phyloP scores from a whole-genome alignment of 768 basidiomycete genomes.

The Psilocybe sp. region DNA sequence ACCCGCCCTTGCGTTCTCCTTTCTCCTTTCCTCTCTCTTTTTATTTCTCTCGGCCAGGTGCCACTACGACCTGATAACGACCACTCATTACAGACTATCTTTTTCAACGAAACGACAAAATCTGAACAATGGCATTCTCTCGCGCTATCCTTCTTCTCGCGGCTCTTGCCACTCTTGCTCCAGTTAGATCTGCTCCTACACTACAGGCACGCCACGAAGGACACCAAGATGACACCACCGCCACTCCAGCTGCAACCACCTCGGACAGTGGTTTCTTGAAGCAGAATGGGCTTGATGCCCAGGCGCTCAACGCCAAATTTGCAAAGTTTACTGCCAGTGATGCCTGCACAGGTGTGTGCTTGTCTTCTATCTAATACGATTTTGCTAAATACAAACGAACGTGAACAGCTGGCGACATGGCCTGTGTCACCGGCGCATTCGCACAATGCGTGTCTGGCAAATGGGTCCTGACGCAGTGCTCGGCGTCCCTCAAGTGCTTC shows the following conservation, averaged over 20 bases:
- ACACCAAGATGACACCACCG: background rate
- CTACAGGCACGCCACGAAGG: conserved; percentile 21
- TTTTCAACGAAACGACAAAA: conserved; percentile 15
- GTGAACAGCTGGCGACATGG: conserved; percentile 30
- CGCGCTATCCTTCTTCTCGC: conserved; percentile 14
- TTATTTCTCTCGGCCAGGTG: conserved; percentile 20
- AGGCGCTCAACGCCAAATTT: conserved; percentile 49
- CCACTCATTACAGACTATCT: conserved; percentile 12
- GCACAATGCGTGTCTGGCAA: conserved; percentile 42
- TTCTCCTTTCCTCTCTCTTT: conserved; percentile 6
- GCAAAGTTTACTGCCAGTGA: conserved; percentile 37
- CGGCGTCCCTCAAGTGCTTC: conserved; percentile 34
- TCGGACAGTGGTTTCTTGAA: conserved; percentile 23
- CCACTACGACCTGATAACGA: conserved; percentile 18
- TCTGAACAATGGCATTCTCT: conserved; percentile 12
- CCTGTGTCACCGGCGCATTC: conserved; percentile 38
- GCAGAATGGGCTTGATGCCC: conserved; percentile 49
- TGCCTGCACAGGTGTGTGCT: conserved; percentile 42
- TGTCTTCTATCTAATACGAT: background rate
- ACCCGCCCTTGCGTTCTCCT: conserved; percentile 8
- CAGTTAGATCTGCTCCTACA: conserved; percentile 33
- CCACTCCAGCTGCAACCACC: conserved; percentile 4
- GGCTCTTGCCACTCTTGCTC: conserved; percentile 21
- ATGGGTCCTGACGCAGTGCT: conserved; percentile 37
- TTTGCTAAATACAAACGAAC: background rate